Base-by-base conservation (phyloP, 768 basidiomycete genomes). In the Galerina marginata region DNA sequence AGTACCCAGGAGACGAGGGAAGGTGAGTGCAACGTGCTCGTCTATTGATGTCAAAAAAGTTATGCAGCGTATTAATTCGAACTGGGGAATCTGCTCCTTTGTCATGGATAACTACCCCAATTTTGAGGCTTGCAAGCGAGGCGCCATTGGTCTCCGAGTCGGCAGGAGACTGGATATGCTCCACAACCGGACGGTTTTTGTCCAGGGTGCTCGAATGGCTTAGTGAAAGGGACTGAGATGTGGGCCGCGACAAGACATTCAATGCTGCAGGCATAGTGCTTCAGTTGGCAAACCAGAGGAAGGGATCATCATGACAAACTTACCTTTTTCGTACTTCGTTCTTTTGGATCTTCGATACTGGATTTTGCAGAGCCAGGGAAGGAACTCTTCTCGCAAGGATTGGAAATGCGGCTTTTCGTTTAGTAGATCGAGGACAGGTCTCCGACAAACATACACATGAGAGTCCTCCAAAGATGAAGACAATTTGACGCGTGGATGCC, bases 301-400 rank as follows among this genome's bases (percentile, higher is more conserved):
- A 25, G 49, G 16, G n/a, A 44, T 20, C 20, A 1, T 2, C 65
- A 20, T 23, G 23, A 36, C 44, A 20, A 7, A 60, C 73, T 60
- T 69, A 90, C 91, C 74, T 61, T 76, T 73, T 36, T 78, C 83
- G 63, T 91, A 91, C 74, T 86, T 89, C 48, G 72, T 74, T 63
- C 79, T 78, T 65, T 86, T 88, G 14, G 80, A 79, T 9, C 78
- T 76, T 59, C 88, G 88, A 71, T 94, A 94, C 62, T 92, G 91
- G 6, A 92, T 77, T 70, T 93, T 95, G 76, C 93, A 91, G 56
- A 97, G 70, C 93, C 95, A 97, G 0, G 96, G 96, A 10, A 98
- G 71, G 67, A 97, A 92, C 60, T 97, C 94, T 72, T 96, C 91
- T 52, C 91, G 83, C 53, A 98, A 81, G 14, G 95, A 96, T 52